Conservation (phyloP, 1,139 yeast species). For the Yamadazyma mexicana region DNA sequence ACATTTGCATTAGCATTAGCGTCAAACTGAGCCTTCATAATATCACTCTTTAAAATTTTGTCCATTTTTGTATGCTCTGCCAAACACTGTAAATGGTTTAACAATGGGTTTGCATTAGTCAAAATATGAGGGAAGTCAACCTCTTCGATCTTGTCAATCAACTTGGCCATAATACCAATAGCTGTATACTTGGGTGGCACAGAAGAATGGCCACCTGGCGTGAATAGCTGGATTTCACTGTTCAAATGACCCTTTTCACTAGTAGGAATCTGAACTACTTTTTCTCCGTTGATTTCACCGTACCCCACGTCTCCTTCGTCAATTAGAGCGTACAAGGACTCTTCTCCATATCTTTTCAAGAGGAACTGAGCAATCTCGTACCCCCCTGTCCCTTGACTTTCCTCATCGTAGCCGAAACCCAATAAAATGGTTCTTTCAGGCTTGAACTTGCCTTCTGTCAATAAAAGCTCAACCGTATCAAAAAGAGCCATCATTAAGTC, state of each 20-base stretch:
- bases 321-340: slow-evolving; percentile 42
- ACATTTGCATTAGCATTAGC: slow-evolving; percentile 40
- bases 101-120: slow-evolving; percentile 42
- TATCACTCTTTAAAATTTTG: slow-evolving; percentile 28
- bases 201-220: slow-evolving; percentile 55
- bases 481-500: slow-evolving; percentile 41
- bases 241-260: slow-evolving; percentile 51
- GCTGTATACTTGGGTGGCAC: slow-evolving; percentile 50
- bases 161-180: slow-evolving; percentile 45
- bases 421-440: slow-evolving; percentile 46
- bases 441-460: slow-evolving; percentile 30
- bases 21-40: slow-evolving; percentile 44
- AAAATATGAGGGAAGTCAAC: slow-evolving; percentile 33
- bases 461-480: slow-evolving; percentile 42
- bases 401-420: slow-evolving; percentile 54
- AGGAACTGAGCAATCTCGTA: slow-evolving; percentile 30
- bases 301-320: slow-evolving; percentile 47
- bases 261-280: slow-evolving; percentile 55
- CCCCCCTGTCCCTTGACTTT: slow-evolving; percentile 43
- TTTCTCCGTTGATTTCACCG: slow-evolving; percentile 39
- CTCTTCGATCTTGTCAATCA: slow-evolving; percentile 39
- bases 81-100: slow-evolving; percentile 40
- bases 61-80: slow-evolving; percentile 43
- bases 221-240: slow-evolving; percentile 35
- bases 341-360: slow-evolving; percentile 35